Percentiles rank a stretch among this genome's conserved stretches.
Conservation (phyloP, 2,329 filamentous ascomycete species). For the Teratosphaeria viscida region DNA sequence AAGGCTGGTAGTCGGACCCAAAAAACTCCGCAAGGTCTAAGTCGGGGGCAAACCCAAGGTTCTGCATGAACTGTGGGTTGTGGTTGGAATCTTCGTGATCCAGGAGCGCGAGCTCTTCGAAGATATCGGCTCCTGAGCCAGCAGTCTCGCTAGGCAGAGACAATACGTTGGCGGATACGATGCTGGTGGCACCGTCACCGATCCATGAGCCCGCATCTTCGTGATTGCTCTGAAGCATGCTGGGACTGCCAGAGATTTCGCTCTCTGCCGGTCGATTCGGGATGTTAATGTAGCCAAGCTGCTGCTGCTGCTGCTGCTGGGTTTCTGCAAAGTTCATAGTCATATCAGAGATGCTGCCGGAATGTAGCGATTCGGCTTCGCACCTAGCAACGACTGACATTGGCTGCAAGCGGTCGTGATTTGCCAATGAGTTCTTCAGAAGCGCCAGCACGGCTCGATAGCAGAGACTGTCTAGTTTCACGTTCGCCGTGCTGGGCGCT, state of each 20-base stretch:
- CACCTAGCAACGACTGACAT: not conserved
- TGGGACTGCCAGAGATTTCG: slow-evolving; percentile 3
- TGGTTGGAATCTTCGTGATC: slow-evolving; percentile 45
- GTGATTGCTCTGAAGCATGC: not conserved
- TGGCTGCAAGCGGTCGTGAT: not conserved
- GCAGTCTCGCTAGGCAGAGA: not conserved
- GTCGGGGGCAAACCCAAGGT: slow-evolving; percentile 54
- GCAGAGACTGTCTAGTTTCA: not conserved
- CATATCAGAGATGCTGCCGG: not conserved
- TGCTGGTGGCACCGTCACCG: not conserved
- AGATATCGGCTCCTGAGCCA: slow-evolving; percentile 24
- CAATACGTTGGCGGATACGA: not conserved
- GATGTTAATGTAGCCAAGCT: slow-evolving; percentile 15
- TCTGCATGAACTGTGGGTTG: slow-evolving; percentile 56
- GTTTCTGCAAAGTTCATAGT: not conserved
- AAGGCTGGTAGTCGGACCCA: slow-evolving; percentile 32
- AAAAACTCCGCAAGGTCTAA: slow-evolving; percentile 47
- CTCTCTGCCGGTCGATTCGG: slow-evolving; percentile 9
- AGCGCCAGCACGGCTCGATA: not conserved
- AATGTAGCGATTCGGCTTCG: not conserved
- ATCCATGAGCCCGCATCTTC: not conserved
- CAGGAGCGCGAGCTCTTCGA: slow-evolving; percentile 48
- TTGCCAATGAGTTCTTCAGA: not conserved
- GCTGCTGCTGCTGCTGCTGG: slow-evolving; percentile 5
- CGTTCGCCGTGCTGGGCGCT: not conserved